Conservation (phyloP, 495 filamentous ascomycete species). For the Aspergillus indologenus region DNA sequence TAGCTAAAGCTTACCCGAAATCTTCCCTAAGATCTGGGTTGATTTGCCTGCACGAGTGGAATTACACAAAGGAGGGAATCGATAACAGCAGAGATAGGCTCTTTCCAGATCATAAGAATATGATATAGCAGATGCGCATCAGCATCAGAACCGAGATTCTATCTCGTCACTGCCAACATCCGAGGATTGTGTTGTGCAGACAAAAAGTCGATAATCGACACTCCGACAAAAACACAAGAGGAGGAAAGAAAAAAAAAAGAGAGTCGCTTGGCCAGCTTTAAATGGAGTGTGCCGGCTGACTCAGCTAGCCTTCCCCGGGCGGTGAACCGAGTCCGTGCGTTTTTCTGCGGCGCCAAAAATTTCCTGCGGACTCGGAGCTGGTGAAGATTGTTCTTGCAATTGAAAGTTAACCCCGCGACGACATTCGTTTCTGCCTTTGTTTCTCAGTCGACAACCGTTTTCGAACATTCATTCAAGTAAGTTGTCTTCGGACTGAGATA, state of each 20-base stretch:
- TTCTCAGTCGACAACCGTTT: neutral
- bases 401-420: neutral
- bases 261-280: constrained; percentile 24
- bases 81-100: constrained; percentile 5
- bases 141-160: constrained; percentile 5
- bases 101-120: constrained; percentile 14
- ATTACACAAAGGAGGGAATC: constrained; percentile 15
- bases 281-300: constrained; percentile 30
- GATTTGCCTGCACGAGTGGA: constrained; percentile 5
- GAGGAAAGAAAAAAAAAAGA: constrained; percentile 23
- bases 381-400: neutral
- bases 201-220: constrained; percentile 1
- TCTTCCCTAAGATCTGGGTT: constrained; percentile 16
- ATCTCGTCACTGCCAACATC: constrained; percentile 7
- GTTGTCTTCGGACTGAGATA: constrained; percentile 4
- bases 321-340: constrained; percentile 16
- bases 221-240: constrained; percentile 5
- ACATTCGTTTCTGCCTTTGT: neutral
- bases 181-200: constrained; percentile 3
- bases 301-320: constrained; percentile 20
- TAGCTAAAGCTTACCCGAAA: constrained; percentile 29
- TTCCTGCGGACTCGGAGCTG: neutral
- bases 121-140: constrained; percentile 10
- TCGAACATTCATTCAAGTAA: constrained; percentile 27
- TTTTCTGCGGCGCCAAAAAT: constrained; percentile 4